phyloP scores from a whole-genome alignment of 257 asterid genomes.

The Knoxia roxburghii region DNA sequence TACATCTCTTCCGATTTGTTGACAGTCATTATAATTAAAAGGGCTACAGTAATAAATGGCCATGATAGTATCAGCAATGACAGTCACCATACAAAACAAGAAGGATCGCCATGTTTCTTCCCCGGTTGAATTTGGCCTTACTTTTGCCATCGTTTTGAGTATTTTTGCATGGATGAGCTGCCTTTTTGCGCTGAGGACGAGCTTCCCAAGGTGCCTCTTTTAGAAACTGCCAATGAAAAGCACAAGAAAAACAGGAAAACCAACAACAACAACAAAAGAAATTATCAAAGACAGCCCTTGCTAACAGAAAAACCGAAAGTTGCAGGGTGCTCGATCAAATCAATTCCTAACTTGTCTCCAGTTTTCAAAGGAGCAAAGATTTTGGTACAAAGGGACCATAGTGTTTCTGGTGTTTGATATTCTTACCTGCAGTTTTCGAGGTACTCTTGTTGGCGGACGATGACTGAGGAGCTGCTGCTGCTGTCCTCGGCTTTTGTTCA shows the following conservation, averaged over 20 bases:
- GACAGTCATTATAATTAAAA: conserved; percentile 6
- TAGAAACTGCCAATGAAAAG: conserved; percentile 45
- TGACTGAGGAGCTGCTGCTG: conserved; percentile 48
- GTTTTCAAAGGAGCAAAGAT: conserved; percentile 4
- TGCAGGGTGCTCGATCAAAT: background rate
- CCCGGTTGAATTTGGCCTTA: conserved; percentile 10
- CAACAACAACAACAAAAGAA: background rate
- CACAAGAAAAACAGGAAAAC: background rate
- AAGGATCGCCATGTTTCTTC: background rate
- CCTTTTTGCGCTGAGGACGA: conserved; percentile 28
- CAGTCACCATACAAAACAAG: conserved; percentile 26
- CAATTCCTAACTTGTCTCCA: background rate
- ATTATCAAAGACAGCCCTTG: background rate
- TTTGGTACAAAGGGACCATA: background rate
- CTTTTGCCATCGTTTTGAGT: conserved; percentile 49
- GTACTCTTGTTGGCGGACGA: conserved; percentile 53
- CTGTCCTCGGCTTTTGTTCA: conserved; percentile 44
- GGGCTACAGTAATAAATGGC: conserved; percentile 2
- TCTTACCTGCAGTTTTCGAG: conserved; percentile 57
- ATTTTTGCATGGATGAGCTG: conserved; percentile 25
- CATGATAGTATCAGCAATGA: conserved; percentile 3
- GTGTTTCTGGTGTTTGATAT: conserved; percentile 4
- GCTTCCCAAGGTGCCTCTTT: conserved; percentile 35
- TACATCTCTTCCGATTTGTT: conserved; percentile 15
- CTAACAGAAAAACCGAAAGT: conserved; percentile 2